Evolutionary conservation across 129 eudicot genomes (phyloP).

Genomic region (Silybum marianum): DNA sequence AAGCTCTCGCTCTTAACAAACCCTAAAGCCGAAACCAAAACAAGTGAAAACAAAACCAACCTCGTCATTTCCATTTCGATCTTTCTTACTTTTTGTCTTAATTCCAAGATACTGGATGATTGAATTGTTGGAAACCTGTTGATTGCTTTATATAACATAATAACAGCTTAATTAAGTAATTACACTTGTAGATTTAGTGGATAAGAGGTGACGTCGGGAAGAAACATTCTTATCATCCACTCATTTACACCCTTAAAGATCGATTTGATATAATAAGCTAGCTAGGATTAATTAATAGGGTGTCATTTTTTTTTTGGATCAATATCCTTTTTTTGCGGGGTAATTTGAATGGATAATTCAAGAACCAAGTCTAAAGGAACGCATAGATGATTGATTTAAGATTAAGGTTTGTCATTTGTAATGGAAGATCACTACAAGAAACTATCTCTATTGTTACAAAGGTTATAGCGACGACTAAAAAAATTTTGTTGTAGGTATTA

Average conservation of each 20-base stretch:
- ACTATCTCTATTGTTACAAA: too few relatives aligned
- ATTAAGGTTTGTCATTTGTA: too few relatives aligned
- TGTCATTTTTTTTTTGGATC: too few relatives aligned
- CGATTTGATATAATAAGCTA: too few relatives aligned
- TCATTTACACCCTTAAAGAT: neutral
- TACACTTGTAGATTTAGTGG: neutral
- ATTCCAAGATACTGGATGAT: neutral
- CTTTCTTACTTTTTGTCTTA: neutral
- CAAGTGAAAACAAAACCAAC: neutral
- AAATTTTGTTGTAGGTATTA: too few relatives aligned
- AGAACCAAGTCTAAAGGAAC: too few relatives aligned
- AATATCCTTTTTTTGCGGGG: too few relatives aligned
- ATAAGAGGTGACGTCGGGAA: neutral
- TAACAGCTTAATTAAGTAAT: neutral
- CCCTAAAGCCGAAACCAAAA: neutral
- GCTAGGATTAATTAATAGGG: too few relatives aligned
- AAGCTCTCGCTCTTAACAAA: neutral
- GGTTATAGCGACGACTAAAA: too few relatives aligned
- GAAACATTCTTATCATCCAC: neutral
- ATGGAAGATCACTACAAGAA: too few relatives aligned
- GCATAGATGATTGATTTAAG: too few relatives aligned
- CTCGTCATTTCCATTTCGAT: neutral
- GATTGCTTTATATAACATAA: neutral
- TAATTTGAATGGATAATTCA: too few relatives aligned
- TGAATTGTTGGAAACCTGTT: neutral